Evolutionary conservation across 495 filamentous ascomycete genomes (phyloP).

Genomic region (Neurospora cerealis): DNA sequence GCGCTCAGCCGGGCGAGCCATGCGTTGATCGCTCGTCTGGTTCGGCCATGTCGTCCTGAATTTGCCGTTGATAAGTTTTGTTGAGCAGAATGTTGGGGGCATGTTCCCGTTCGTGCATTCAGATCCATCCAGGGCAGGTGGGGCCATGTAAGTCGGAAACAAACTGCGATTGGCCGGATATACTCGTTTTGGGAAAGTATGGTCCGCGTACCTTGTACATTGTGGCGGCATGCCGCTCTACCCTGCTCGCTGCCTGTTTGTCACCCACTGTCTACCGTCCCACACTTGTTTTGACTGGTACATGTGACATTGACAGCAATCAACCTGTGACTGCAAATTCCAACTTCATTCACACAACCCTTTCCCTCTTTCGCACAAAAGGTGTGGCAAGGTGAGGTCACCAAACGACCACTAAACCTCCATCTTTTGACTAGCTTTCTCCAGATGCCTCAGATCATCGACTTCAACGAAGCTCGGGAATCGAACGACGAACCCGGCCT

Average conservation of each 20-base stretch:
- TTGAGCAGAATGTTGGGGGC: constrained; percentile 29
- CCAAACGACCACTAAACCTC: not conserved
- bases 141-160: not conserved
- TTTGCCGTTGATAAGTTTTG: constrained; percentile 19
- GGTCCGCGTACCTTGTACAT: not conserved
- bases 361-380: not conserved
- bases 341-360: not conserved
- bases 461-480: not conserved
- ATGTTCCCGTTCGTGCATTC: constrained; percentile 1
- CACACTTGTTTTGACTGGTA: not conserved
- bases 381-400: not conserved
- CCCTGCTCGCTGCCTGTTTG: not conserved
- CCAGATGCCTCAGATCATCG: not conserved
- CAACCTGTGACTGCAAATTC: not conserved
- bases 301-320: not conserved
- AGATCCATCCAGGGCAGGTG: not conserved
- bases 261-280: not conserved
- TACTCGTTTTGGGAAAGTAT: not conserved
- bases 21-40: not conserved
- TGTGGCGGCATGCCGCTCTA: not conserved
- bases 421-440: not conserved
- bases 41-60: constrained; percentile 1
- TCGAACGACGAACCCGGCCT: not conserved
- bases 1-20: not conserved
- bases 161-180: not conserved